Evolutionary conservation across 768 basidiomycete species (phyloP), one percentile per base, ranked within the genome.

Genomic region (Tephrocybe sp.): DNA sequence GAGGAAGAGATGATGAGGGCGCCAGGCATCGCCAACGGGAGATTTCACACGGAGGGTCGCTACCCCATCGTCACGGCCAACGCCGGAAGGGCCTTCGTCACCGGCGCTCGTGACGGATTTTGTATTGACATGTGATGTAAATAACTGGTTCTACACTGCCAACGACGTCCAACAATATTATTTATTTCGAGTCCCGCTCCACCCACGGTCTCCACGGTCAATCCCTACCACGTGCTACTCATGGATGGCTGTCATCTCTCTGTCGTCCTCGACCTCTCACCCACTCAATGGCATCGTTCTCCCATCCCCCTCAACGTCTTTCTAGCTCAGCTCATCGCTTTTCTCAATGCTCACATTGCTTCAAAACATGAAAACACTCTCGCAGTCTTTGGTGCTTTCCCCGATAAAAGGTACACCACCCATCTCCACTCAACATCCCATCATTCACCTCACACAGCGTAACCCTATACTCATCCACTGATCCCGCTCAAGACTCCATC

Each of bases 341-440:
- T 98, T 62, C 74, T 96, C 62, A 98, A 99, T 63, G 82, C 93
- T 3, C 94, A 98, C 69, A 79, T 98, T 53, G 94, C 94, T 1
- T 80, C 83, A 55, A 83, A 87, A 57, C 87, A 94, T 70, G 94
- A 96, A 66, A 99, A 99, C 64, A 82, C 89, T 4, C 76, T 99
- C 34, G 90, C 93, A 5, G 89, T 98, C 49, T 96, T 92, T 64
- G 96, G 84, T 7, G 96, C 95, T 4, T 75, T 93, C 41, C 89
- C 90, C 1, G 83, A 82, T 17, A 85, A 85, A 68, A 93, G 90
- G 92, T 90, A 4, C 41, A 44, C 19, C n/a, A 39, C 14, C 45
- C n/a, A 17, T 50, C 1, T 16, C 19, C n/a, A n/a, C n/a, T n/a
- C n/a, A n/a, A n/a, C n/a, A n/a, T n/a, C n/a, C n/a, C n/a, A n/a